Base-by-base conservation (phyloP, 805 yeast species). In the Tetrapisispora phaffii region DNA sequence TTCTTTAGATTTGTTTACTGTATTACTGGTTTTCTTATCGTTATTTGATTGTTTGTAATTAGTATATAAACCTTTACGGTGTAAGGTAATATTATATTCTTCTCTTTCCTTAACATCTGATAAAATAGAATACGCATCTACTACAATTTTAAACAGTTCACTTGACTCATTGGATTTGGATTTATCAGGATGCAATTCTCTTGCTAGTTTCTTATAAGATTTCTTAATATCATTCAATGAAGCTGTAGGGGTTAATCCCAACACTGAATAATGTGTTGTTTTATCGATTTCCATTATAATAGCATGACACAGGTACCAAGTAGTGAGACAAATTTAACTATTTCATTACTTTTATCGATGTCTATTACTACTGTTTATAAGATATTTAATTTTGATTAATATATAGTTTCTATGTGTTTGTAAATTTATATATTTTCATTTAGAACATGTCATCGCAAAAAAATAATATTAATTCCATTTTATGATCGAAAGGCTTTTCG, bases 161-260 rank as follows among this genome's bases (percentile, higher is more conserved):
- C 56, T 66, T 26, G 57, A 54, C 12, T 45, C 46, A n/a, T 61
- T 62, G 19, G 61, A 58, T 32, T 76, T 76, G 33, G 85, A 82
- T 67, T 86, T 85, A 59, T 85, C 95, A 0, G 95, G 95, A 60
- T 85, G 95, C 56, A 75, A 75, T 50, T 68, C 70, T 47, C 85
- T 71, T 3, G 94, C 94, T 53, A 79, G 73, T 55, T 76, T 79
- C 55, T 88, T 72, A 66, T 83, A 86, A 1, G 95, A 88, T 61
- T 83, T 85, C 60, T 84, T 84, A 57, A 86, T 77, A 34, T 61
- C 63, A 5, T 41, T 47, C 12, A 49, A 53, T 5, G 60, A 44
- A 1, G 66, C 66, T 29, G 47, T 45, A 12, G 56, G 42, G 0
- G 51, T 40, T 19, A 62, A 44, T 1, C 65, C 65, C 22, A 62